Conservation (phyloP, 805 yeast genomes). For the Kodamaea lidongshanica region DNA sequence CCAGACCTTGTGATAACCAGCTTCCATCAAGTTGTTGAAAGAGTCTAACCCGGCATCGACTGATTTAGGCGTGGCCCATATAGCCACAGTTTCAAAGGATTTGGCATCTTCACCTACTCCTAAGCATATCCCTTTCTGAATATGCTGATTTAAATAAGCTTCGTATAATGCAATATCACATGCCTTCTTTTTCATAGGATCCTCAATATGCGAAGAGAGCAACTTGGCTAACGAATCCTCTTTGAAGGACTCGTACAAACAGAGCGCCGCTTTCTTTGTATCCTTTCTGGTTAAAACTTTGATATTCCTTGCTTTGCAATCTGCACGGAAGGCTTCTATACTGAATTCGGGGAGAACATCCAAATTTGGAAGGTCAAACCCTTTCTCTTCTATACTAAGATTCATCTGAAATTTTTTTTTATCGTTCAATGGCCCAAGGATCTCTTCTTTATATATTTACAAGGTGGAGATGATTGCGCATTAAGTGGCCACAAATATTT, state of each 20-base stretch:
- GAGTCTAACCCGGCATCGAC: slow-evolving; percentile 37
- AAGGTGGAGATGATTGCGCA: too few species aligned
- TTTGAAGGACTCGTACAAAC: slow-evolving; percentile 31
- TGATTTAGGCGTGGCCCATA: slow-evolving; percentile 48
- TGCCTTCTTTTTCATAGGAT: slow-evolving; percentile 11
- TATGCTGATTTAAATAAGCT: slow-evolving; percentile 46
- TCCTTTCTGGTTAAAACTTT: slow-evolving; percentile 14
- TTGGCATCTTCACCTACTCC: slow-evolving; percentile 42
- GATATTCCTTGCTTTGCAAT: slow-evolving; percentile 7
- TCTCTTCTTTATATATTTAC: too few species aligned
- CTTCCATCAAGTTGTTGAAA: slow-evolving; percentile 41
- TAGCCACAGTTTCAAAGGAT: slow-evolving; percentile 47
- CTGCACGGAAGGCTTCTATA: slow-evolving; percentile 5
- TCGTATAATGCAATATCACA: slow-evolving; percentile 41
- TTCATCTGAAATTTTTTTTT: too few species aligned
- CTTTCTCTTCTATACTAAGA: too few species aligned
- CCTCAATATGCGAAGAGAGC: slow-evolving; percentile 21
- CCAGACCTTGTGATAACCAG: slow-evolving; percentile 50
- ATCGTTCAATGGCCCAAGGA: too few species aligned
- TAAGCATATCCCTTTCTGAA: slow-evolving; percentile 43
- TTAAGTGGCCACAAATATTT: too few species aligned
- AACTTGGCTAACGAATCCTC: slow-evolving; percentile 30
- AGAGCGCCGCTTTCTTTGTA: slow-evolving; percentile 30
- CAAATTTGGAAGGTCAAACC: slow-evolving; percentile 5
- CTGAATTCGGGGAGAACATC: slow-evolving; percentile 3